Percentiles rank a stretch among this genome's conserved stretches.
Conservation (phyloP, 148 eudicot genomes). For the Pharnaceum exiguum region DNA sequence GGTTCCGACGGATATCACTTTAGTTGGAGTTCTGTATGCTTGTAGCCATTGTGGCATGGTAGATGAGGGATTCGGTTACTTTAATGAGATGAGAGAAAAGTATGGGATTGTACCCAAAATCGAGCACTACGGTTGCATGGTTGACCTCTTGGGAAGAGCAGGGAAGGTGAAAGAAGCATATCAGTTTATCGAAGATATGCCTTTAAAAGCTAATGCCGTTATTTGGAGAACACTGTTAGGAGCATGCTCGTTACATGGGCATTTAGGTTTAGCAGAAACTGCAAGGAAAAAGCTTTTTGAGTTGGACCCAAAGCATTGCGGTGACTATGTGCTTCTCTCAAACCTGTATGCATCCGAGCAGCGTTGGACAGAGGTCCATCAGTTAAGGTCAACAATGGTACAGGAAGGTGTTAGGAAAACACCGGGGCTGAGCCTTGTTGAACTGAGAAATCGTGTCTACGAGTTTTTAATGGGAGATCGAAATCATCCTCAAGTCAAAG, state of each 20-base stretch:
- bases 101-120: conserved; percentile 49
- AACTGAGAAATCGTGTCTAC: conserved; percentile 53
- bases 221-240: conserved; percentile 83
- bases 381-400: conserved; percentile 47
- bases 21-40: conserved; percentile 74
- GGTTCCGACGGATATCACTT: conserved; percentile 58
- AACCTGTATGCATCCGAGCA: conserved; percentile 72
- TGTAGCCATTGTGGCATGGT: conserved; percentile 85
- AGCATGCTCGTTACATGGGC: conserved; percentile 52
- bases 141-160: conserved; percentile 64
- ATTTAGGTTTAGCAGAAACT: conserved; percentile 41
- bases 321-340: conserved; percentile 76
- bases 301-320: conserved; percentile 72
- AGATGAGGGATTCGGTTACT: conserved; percentile 56
- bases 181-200: conserved; percentile 54
- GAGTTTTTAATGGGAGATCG: conserved; percentile 83
- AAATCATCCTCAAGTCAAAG: conserved; percentile 53
- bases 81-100: conserved; percentile 42
- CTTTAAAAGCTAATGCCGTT: conserved; percentile 53
- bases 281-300: conserved; percentile 43
- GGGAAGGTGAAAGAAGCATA: conserved; percentile 61
- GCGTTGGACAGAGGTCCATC: conserved; percentile 70
- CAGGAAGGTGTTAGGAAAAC: conserved; percentile 55
- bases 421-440: conserved; percentile 68
- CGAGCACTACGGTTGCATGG: conserved; percentile 81